phyloP scores from a whole-genome alignment of 495 filamentous ascomycete genomes.

The Aspergillus conjunctus region DNA sequence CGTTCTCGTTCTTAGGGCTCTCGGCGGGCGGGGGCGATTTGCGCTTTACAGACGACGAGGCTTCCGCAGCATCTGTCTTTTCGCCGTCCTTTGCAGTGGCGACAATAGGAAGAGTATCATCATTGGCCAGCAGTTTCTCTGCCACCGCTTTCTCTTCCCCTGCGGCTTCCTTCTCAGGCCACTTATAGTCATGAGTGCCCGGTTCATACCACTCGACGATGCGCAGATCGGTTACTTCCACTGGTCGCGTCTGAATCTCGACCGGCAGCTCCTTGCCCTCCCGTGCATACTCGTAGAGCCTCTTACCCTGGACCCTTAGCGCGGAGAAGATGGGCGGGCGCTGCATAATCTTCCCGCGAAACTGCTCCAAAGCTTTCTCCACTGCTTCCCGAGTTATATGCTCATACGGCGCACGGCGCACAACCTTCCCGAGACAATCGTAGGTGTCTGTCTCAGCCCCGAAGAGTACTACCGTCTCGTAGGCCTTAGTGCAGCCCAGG shows the following conservation, averaged over 20 bases:
- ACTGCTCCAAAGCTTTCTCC: constrained; percentile 72
- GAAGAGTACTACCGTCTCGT: constrained; percentile 86
- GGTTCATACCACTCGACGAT: constrained; percentile 86
- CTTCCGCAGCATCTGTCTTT: constrained; percentile 22
- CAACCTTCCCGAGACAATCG: constrained; percentile 79
- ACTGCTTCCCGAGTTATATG: constrained; percentile 78
- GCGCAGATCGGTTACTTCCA: constrained; percentile 74
- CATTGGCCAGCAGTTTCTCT: constrained; percentile 63
- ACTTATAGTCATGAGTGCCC: constrained; percentile 69
- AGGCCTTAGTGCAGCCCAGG: constrained; percentile 85
- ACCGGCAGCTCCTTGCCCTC: constrained; percentile 81
- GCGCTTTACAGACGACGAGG: constrained; percentile 29
- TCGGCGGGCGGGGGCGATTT: constrained; percentile 38
- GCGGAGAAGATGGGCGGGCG: constrained; percentile 92
- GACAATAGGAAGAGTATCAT: constrained; percentile 29
- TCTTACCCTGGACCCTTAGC: constrained; percentile 85
- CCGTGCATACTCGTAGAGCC: constrained; percentile 92
- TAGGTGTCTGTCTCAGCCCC: constrained; percentile 93
- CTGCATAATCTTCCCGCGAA: constrained; percentile 88
- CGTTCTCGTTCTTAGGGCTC: constrained; percentile 25
- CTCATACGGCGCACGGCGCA: constrained; percentile 69
- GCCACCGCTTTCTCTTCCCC: constrained; percentile 71
- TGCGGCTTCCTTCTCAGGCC: constrained; percentile 74
- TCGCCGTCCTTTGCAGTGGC: constrained; percentile 7
- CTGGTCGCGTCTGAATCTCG: constrained; percentile 77